Evolutionary conservation across 768 basidiomycete species (phyloP).

Genomic region (Mycena epipterygia): DNA sequence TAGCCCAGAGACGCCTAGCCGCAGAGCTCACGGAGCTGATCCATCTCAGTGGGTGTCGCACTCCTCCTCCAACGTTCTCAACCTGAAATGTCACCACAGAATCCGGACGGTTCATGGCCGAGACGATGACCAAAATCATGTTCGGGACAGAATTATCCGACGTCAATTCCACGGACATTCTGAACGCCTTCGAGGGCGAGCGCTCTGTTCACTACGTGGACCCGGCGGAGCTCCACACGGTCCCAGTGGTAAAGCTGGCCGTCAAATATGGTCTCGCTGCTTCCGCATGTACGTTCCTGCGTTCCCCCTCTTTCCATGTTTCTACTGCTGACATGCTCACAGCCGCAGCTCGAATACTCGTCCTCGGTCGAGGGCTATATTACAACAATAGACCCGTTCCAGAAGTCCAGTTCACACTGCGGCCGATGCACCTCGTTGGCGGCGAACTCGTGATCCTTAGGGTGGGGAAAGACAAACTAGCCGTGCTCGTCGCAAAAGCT

Average conservation of each 20-base stretch:
- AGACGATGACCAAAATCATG: conserved; percentile 58
- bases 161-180: conserved; percentile 69
- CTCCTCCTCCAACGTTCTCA: not conserved
- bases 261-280: conserved; percentile 68
- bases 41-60: conserved; percentile 51
- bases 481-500: conserved; percentile 61
- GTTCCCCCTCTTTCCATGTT: not conserved
- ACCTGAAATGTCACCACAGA: conserved; percentile 42
- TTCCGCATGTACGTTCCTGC: conserved; percentile 74
- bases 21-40: conserved; percentile 68
- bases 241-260: conserved; percentile 72
- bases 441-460: conserved; percentile 73
- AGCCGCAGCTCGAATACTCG: conserved; percentile 78
- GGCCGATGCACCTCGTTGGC: conserved; percentile 67
- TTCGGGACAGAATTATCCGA: conserved; percentile 59
- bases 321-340: conserved; percentile 18
- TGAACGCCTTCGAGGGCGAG: conserved; percentile 74
- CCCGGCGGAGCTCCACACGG: conserved; percentile 63
- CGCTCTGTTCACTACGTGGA: conserved; percentile 71
- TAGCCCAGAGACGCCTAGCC: conserved; percentile 64
- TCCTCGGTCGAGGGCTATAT: conserved; percentile 77
- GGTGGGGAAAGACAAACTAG: conserved; percentile 80
- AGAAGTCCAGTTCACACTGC: conserved; percentile 61
- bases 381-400: conserved; percentile 73
- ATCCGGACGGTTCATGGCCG: conserved; percentile 54